These are phyloP conservation scores for Protoeuglena noctilucae DNA, from an alignment of 139 green algal genomes.

Conservation along the genomic window DNA sequence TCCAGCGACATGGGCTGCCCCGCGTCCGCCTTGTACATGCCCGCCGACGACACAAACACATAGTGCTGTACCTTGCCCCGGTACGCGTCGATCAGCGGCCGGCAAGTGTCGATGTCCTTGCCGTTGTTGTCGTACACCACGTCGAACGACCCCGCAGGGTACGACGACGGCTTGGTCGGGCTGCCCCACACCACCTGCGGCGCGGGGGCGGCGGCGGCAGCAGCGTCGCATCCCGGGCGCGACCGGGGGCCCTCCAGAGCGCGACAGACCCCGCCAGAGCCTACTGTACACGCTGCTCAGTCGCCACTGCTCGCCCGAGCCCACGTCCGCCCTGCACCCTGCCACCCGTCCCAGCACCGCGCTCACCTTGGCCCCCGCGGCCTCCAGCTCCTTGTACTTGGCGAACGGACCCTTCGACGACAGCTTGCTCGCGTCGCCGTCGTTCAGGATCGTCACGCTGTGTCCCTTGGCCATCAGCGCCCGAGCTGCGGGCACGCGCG, in stretches of 20 bases:
- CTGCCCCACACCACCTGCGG: conserved; percentile 49
- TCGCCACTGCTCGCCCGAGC: too few species aligned
- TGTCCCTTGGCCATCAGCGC: conserved; percentile 55
- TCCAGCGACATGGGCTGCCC: conserved; percentile 71
- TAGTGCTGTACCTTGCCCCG: conserved; percentile 63
- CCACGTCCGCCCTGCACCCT: too few species aligned
- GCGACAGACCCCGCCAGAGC: too few species aligned
- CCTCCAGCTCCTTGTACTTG: conserved; percentile 46
- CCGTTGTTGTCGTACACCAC: conserved; percentile 92
- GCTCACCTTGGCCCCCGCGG: too few species aligned
- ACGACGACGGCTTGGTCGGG: conserved; percentile 43
- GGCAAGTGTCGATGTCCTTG: conserved; percentile 72
- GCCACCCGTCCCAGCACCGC: too few species aligned
- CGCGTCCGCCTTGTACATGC: conserved; percentile 63
- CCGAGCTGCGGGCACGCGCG: too few species aligned
- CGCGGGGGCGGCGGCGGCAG: conserved; percentile 13
- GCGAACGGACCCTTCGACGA: conserved; percentile 54
- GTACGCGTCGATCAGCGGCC: conserved; percentile 76
- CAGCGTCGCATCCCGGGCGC: too few species aligned
- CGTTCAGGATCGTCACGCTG: conserved; percentile 75
- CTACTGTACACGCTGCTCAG: too few species aligned
- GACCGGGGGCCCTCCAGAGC: too few species aligned
- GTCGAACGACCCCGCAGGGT: conserved; percentile 43
- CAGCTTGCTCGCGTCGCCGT: conserved; percentile 51
- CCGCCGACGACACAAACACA: conserved; percentile 70